Evolutionary conservation across 371 early-diverging fungal species (phyloP).

Genomic region (Mortierella sp.): DNA sequence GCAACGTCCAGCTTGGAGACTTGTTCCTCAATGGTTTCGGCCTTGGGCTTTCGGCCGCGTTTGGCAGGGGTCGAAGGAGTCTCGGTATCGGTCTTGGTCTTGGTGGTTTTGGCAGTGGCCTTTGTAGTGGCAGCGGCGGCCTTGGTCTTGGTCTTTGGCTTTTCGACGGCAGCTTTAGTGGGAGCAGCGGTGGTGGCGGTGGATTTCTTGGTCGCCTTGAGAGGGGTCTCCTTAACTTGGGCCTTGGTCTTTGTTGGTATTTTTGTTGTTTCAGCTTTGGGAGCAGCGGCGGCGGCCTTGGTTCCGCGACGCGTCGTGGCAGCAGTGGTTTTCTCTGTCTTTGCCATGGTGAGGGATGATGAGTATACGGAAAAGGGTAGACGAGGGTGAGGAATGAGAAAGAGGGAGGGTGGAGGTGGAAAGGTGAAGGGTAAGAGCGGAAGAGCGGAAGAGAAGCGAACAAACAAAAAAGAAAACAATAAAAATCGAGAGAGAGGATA

Average conservation of each 20-base stretch:
- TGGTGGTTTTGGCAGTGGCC: neutral
- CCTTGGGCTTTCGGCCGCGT: conserved; percentile 15
- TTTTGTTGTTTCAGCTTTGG: neutral
- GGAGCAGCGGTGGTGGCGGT: neutral
- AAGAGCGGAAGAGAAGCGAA: neutral
- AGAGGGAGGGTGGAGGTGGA: neutral
- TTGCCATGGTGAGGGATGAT: conserved; percentile 6
- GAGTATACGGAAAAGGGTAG: neutral
- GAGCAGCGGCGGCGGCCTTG: neutral
- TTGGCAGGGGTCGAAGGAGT: neutral
- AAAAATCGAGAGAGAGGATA: neutral
- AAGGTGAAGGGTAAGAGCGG: neutral
- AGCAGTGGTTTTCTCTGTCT: conserved; percentile 5
- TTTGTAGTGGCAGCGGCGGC: neutral
- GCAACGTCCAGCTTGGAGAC: neutral
- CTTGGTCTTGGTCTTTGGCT: neutral
- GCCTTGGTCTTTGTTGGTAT: neutral
- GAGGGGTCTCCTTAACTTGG: neutral
- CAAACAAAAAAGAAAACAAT: neutral
- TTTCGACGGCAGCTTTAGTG: neutral
- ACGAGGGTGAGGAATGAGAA: no score
- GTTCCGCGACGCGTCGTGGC: conserved; percentile 21
- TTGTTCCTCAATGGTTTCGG: conserved; percentile 13
- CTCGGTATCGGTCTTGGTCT: neutral
- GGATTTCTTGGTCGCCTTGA: conserved; percentile 8